Evolutionary conservation across 1,284 basidiomycete genomes (phyloP), one percentile per base, ranked within the genome.

Genomic region (Malassezia yamatoensis): DNA sequence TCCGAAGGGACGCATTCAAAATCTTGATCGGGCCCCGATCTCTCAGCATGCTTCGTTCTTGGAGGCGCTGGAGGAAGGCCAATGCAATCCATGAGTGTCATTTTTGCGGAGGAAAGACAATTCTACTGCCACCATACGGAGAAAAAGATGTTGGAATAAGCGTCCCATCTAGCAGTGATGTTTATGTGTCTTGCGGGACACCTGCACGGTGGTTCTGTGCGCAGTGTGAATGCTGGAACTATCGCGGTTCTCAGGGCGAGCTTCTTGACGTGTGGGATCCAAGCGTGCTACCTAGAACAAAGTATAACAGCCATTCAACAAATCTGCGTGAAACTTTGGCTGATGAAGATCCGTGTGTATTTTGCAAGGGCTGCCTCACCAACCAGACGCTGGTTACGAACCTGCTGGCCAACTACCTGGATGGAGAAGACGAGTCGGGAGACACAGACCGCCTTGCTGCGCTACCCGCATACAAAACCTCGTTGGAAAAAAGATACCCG

Each of bases 351-450:
- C 24, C 38, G 34, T 18, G 53, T 16, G 24, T 51, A 2, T 71
- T 71, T 45, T 71, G 68, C 51, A 65, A 67, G 48, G 63, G 61
- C 5, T 71, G 68, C 46, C 60, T 61, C 32, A 69, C 67, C 10
- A 69, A 71, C 50, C 68, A 71, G 45, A 61, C 65, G 11, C 54
- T 71, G 18, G 62, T 61, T 5, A 51, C 68, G 37, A 65, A 66
- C 42, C 54, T 71, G 55, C 58, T 71, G 12, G 61, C 68, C 10
- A 63, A 67, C 53, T 67, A 68, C 44, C 51, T 69, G 9, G 58
- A 62, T 34, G 66, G 67, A 24, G 52, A 58, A 2, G 56, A 33
- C n/a, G 42, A 20, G 33, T 39, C 13, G 21, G 9, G 4, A 12
- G 67, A 65, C 50, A 38, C 45, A 8, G 32, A 46, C 8, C 62